Evolutionary conservation across 2,329 filamentous ascomycete species (phyloP).

Genomic region (Waltergamsia citrina): DNA sequence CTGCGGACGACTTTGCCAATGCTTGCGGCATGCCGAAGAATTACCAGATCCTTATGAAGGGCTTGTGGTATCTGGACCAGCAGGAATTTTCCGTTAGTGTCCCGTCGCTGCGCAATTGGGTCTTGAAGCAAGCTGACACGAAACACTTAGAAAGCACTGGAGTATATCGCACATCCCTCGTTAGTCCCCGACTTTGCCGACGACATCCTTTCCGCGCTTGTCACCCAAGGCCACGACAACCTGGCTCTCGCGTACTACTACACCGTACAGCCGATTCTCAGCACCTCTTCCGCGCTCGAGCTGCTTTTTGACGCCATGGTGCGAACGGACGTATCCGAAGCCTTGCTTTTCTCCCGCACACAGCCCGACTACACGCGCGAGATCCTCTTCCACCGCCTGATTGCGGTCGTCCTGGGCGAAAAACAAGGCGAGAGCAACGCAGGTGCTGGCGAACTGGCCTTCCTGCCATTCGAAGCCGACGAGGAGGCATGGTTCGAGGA

Average conservation of each 20-base stretch:
- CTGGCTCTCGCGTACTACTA: constrained; percentile 73
- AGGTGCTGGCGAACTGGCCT: constrained; percentile 59
- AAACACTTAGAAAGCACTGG: constrained; percentile 48
- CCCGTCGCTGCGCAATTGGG: too few relatives aligned
- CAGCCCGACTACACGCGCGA: constrained; percentile 53
- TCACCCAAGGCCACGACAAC: constrained; percentile 50
- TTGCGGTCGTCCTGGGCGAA: constrained; percentile 44
- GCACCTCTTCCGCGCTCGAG: constrained; percentile 49
- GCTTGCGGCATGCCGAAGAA: constrained; percentile 60
- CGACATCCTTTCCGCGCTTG: constrained; percentile 65
- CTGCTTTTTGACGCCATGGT: constrained; percentile 63
- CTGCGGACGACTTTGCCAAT: constrained; percentile 48
- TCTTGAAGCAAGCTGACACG: too few relatives aligned
- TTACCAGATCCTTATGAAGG: constrained; percentile 74
- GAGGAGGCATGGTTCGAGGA: constrained; percentile 71
- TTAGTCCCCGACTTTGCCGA: constrained; percentile 74
- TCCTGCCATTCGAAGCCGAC: constrained; percentile 57
- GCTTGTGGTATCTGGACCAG: constrained; percentile 72
- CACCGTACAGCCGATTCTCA: constrained; percentile 64
- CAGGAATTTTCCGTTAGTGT: constrained; percentile 61
- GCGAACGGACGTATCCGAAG: constrained; percentile 58
- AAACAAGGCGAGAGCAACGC: constrained; percentile 32
- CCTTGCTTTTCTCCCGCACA: constrained; percentile 62
- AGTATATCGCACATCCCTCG: constrained; percentile 70
- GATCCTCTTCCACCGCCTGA: constrained; percentile 56